phyloP scores from a whole-genome alignment of 2,329 filamentous ascomycete genomes.

The Tetracladium maxilliforme region DNA sequence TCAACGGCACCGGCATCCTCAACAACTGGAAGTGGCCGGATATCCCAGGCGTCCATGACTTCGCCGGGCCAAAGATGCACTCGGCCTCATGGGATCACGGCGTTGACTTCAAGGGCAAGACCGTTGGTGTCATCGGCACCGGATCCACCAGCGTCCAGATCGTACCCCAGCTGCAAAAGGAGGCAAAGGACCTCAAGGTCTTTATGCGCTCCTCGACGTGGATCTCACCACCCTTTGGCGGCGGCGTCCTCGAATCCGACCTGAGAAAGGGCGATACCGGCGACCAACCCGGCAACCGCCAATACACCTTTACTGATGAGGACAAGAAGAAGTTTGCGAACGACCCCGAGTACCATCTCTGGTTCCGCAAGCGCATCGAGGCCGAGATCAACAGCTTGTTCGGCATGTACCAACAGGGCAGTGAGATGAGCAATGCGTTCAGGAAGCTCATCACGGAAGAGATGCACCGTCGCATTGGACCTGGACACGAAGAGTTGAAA shows the following conservation, averaged over 20 bases:
- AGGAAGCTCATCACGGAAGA: constrained; percentile 23
- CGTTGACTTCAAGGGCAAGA: constrained; percentile 28
- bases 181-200: constrained; percentile 9
- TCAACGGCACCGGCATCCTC: constrained; percentile 32
- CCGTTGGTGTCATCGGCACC: constrained; percentile 36
- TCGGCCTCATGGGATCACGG: constrained; percentile 37
- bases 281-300: constrained; percentile 18
- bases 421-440: constrained; percentile 21
- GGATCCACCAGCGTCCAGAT: constrained; percentile 40
- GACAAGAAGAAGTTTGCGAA: constrained; percentile 22
- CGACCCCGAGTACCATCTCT: constrained; percentile 22
- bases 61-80: constrained; percentile 36
- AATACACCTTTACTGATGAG: constrained; percentile 22
- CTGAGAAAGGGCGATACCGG: constrained; percentile 12
- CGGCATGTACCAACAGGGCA: constrained; percentile 24
- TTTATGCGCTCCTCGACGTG: constrained; percentile 8
- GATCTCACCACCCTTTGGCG: constrained; percentile 8
- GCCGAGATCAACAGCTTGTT: constrained; percentile 25
- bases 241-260: constrained; percentile 10
- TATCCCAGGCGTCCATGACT: constrained; percentile 32
- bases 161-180: constrained; percentile 29
- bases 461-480: constrained; percentile 24
- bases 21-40: constrained; percentile 36
- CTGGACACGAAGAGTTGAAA: constrained; percentile 23
- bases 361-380: constrained; percentile 26